phyloP scores from a whole-genome alignment of 345 rosid species.

The Hibiscus syriacus region DNA sequence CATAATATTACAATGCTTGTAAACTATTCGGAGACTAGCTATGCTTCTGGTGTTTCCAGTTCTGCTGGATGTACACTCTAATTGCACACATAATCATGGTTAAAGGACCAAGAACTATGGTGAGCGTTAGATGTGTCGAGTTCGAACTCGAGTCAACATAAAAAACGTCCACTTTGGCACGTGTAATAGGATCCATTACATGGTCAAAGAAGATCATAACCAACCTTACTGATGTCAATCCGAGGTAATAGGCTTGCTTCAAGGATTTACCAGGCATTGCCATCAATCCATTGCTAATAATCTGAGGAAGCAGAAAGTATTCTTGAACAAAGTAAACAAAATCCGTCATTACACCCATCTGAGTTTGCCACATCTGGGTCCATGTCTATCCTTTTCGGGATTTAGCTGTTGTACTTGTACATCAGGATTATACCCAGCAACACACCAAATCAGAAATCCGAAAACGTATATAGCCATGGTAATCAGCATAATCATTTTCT shows the following conservation, averaged over 20 bases:
- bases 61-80: background rate
- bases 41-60: background rate
- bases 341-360: background rate
- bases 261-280: conserved; percentile 1
- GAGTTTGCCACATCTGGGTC: background rate
- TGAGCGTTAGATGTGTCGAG: background rate
- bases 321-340: background rate
- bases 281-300: background rate
- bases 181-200: background rate
- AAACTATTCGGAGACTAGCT: background rate
- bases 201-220: background rate
- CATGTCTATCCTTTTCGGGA: background rate
- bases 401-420: background rate
- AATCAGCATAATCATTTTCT: background rate
- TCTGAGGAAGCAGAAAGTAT: background rate
- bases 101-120: background rate
- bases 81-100: background rate
- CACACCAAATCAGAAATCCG: background rate
- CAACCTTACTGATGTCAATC: background rate
- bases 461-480: background rate
- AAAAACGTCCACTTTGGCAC: background rate
- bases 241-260: conserved; percentile 3
- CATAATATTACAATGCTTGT: background rate
- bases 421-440: background rate
- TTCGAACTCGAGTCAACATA: background rate